phyloP scores from a whole-genome alignment of 257 asterid genomes.

The Jacaranda mimosifolia region DNA sequence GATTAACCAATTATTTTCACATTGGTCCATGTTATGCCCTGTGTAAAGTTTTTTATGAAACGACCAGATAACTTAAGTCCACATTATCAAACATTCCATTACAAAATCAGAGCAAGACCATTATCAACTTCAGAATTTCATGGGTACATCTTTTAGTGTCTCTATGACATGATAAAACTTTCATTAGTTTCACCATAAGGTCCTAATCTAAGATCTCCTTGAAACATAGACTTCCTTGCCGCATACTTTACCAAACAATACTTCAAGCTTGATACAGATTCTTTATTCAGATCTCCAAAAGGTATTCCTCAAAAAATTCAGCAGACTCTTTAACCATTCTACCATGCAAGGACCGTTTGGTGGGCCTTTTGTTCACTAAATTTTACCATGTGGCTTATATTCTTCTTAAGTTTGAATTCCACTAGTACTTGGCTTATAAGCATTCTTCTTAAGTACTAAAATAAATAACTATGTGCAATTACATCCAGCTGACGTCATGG shows the following conservation, averaged over 20 bases:
- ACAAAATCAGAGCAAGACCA: conserved; percentile 1
- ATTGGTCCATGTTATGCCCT: not conserved
- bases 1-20: not conserved
- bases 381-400: conserved; percentile 11
- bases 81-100: not conserved
- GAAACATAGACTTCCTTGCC: not conserved
- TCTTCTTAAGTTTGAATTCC: not conserved
- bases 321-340: not conserved
- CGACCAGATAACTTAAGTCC: conserved; percentile 2
- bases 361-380: conserved; percentile 9
- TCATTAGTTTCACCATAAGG: not conserved
- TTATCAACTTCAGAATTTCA: conserved; percentile 5
- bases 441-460: not conserved
- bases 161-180: not conserved
- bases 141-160: not conserved
- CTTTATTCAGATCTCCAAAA: not conserved
- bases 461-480: not conserved
- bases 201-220: not conserved
- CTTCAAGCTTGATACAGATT: not conserved
- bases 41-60: not conserved
- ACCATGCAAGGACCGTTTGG: not conserved
- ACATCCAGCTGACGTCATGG: conserved; percentile 20
- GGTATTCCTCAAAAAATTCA: not conserved
- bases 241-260: not conserved
- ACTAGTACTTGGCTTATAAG: not conserved